Conservation (phyloP, 2,329 filamentous ascomycete species). For the Delphinella strobiligena region DNA sequence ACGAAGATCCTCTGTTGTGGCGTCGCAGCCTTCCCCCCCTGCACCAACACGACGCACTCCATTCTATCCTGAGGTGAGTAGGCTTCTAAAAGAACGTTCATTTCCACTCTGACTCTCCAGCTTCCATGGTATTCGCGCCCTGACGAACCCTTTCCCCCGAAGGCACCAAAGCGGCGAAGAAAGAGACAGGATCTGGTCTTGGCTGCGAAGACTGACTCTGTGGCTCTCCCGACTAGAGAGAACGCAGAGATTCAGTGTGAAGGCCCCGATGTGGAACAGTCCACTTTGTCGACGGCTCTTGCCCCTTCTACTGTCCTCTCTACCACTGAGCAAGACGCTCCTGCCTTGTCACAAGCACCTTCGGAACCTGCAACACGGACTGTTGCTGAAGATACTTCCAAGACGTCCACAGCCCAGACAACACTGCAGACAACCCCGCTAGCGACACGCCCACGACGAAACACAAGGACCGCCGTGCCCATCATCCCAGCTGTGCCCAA, state of each 20-base stretch:
- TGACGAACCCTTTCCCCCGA: constrained; percentile 40
- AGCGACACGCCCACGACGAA: constrained; percentile 24
- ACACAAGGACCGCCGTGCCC: constrained; percentile 37
- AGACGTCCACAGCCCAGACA: constrained; percentile 18
- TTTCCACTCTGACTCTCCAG: constrained; percentile 18
- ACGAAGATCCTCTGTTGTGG: constrained; percentile 14
- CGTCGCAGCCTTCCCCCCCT: constrained; percentile 11
- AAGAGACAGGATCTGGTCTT: constrained; percentile 22
- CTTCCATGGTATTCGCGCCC: constrained; percentile 50
- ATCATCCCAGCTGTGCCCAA: constrained; percentile 38
- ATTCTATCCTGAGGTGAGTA: constrained; percentile 38
- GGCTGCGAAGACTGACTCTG: constrained; percentile 22
- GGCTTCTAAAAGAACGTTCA: neutral
- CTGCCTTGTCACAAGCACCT: constrained; percentile 45
- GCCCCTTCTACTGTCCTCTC: constrained; percentile 21
- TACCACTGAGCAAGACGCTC: constrained; percentile 37
- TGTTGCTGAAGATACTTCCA: constrained; percentile 39
- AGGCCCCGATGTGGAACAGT: constrained; percentile 20
- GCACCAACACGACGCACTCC: constrained; percentile 25
- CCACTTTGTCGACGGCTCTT: constrained; percentile 32
- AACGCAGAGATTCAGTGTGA: constrained; percentile 15
- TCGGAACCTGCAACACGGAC: constrained; percentile 44
- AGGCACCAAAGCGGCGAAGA: constrained; percentile 35
- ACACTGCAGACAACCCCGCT: constrained; percentile 15
- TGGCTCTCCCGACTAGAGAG: constrained; percentile 42